Evolutionary conservation across 306 rosid species (phyloP).

Genomic region (Amphicarpaea edgeworthii): DNA sequence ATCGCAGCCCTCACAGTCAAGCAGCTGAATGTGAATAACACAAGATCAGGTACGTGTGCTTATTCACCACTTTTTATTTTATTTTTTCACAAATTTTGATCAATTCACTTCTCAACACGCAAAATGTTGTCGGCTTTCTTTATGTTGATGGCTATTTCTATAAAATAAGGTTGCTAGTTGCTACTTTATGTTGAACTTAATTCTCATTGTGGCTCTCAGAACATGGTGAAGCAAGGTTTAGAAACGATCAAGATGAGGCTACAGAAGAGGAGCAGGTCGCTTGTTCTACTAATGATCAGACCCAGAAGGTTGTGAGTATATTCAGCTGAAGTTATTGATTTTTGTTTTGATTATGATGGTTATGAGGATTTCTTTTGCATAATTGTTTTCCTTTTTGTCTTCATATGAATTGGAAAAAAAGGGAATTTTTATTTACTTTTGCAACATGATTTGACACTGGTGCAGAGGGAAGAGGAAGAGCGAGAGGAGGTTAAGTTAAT

Average conservation of each 20-base stretch:
- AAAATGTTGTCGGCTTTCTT: conserved; percentile 7
- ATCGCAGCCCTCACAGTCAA: conserved; percentile 71
- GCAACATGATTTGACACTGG: conserved; percentile 41
- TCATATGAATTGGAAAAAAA: neutral
- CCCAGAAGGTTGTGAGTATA: conserved; percentile 61
- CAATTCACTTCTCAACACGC: conserved; percentile 13
- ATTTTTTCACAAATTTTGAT: neutral
- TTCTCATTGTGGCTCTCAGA: conserved; percentile 52
- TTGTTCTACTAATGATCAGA: conserved; percentile 60
- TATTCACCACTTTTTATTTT: neutral
- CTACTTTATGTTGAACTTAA: conserved; percentile 26
- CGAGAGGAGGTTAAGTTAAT: conserved; percentile 74
- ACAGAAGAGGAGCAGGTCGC: conserved; percentile 54
- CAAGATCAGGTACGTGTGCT: conserved; percentile 59
- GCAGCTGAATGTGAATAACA: conserved; percentile 64
- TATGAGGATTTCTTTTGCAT: conserved; percentile 18
- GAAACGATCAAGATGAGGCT: conserved; percentile 47
- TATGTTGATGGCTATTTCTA: conserved; percentile 19
- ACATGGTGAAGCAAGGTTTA: conserved; percentile 54
- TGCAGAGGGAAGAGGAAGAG: conserved; percentile 69
- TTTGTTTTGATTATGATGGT: conserved; percentile 33
- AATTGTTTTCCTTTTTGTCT: neutral
- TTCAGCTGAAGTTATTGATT: conserved; percentile 12
- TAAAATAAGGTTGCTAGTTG: neutral
- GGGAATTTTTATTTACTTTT: conserved; percentile 28